Evolutionary conservation across 2,329 filamentous ascomycete species (phyloP), one percentile per base, ranked within the genome.

Genomic region (Calonectria pseudoreteaudii): DNA sequence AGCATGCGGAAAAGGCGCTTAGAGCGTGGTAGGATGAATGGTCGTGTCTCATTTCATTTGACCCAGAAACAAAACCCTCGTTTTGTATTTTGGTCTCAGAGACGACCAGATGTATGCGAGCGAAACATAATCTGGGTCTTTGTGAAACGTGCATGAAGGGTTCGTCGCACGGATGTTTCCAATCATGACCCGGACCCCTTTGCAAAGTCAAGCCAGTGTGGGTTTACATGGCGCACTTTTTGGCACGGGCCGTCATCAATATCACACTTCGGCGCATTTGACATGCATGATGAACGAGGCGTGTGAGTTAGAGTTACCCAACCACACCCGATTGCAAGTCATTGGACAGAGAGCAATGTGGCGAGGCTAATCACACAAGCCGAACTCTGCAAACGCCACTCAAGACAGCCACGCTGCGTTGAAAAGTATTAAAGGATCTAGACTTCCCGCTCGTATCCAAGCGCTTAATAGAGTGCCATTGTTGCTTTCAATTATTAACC

Each of bases 31-130:
- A 74, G 56, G 73, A 53, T 73, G 58, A 78, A 75, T 74, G 66
- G 68, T 76, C 70, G 73, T 81, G 41, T 73, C 70, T 79, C 75
- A 80, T 80, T 7, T 14, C 7, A 41, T 41, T 41, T 41, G 6
- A 41, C 8, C 7, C 38, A 38, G 16, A 38, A 6, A 18, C 7
- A 18, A 20, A 3, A 18, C 1, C 41, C 7, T n/a, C n/a, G n/a
- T n/a, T n/a, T n/a, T n/a, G 7, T 23, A 3, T 13, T 23, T 47
- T 47, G 10, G 13, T 47, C n/a, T 23, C 44, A 8, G 13, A 47
- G 44, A 44, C 18, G 18, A 10, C 7, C 8, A 8, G 41, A n/a
- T n/a, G 7, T 9, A 18, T 44, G 10, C 20, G 5, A 10, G 41
- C 18, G 18, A 9, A n/a, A 16, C 18, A 9, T 20, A 1, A 47